A percentile compares a stretch with the other conserved stretches of the same genome.
These are phyloP conservation scores for Dactylella cylindrospora DNA, from an alignment of 2,329 filamentous ascomycete genomes.

Conservation along the genomic window DNA sequence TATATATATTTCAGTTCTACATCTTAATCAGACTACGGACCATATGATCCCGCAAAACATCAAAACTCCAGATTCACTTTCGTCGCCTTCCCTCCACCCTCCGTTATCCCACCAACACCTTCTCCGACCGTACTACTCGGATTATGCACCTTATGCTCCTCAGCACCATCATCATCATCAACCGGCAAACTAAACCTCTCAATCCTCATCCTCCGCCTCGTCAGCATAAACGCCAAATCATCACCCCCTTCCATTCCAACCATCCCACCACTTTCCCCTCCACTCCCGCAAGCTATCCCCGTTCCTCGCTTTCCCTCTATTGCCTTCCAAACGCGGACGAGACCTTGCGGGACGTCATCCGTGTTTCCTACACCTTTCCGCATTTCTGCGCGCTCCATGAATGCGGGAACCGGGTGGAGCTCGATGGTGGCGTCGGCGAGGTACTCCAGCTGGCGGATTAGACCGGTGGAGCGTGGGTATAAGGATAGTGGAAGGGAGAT, in stretches of 20 bases:
- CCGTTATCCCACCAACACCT: conserved; percentile 49
- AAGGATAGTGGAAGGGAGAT: conserved; percentile 77
- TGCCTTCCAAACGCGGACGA: conserved; percentile 78
- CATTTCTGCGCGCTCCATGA: conserved; percentile 60
- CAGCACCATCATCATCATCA: conserved; percentile 64
- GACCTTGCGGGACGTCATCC: conserved; percentile 74
- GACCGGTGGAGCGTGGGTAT: conserved; percentile 71
- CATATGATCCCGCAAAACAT: conserved; percentile 45
- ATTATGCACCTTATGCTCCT: conserved; percentile 52
- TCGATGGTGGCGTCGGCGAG: conserved; percentile 84
- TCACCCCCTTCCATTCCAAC: conserved; percentile 71
- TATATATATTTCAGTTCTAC: not conserved
- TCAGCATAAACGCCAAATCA: conserved; percentile 87
- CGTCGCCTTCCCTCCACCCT: conserved; percentile 55
- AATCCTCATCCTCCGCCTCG: conserved; percentile 78
- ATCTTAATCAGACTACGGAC: not conserved
- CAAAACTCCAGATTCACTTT: conserved; percentile 76
- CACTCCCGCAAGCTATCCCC: conserved; percentile 16
- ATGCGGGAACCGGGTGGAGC: conserved; percentile 65
- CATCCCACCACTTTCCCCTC: conserved; percentile 81
- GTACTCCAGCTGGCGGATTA: conserved; percentile 83
- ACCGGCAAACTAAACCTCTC: conserved; percentile 88
- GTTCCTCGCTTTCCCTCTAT: conserved; percentile 62
- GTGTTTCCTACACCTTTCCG: conserved; percentile 57
- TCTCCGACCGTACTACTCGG: conserved; percentile 60